Base-by-base conservation (phyloP, 352 stramenopile species). In the Globisporangium radiosum region DNA sequence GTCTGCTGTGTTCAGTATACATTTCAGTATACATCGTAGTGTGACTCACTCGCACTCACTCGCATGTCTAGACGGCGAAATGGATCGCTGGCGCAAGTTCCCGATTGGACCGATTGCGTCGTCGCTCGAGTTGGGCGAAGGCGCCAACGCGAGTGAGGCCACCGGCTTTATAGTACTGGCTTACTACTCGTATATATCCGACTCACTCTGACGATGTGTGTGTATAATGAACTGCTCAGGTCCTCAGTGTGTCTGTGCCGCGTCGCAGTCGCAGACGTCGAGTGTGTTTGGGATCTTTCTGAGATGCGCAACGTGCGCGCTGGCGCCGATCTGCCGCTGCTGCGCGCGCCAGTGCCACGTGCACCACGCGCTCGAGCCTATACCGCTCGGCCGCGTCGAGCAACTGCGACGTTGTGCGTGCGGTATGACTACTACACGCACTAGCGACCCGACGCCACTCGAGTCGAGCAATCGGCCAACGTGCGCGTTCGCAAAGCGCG, bases 51-150 rank as follows among this genome's bases (percentile, higher is more conserved):
- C 10, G 50, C 9, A 39, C 9, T 48, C 13, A n/a, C 6, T 48
- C 50, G 7, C 19, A 19, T 19, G 38, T 49, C 25, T 55, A 1
- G 15, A 37, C 25, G 71, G 64, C 1, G 54, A 63, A 19, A 71
- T 81, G 40, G 78, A 92, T 71, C 78, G 78, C 48, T 92, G 81
- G 76, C 70, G 78, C 5, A 81, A 85, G 53, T 84, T 90, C 52
- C 66, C 75, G 5, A 48, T 89, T n/a, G 65, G 56, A 25, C 17
- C 55, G 0, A 47, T 58, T 0, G 39, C 42, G 7, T 37, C 60
- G n/a, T 54, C 55, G 17, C 25, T 66, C 13, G 15, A 70, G 4
- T 60, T 53, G 5, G 1, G 55, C 1, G 68, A 62, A 42, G 63
- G 38, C n/a, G 8, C 49, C 4, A 3, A 38, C 33, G 36, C 54